phyloP scores from a whole-genome alignment of 1,284 basidiomycete species.

The Irpex sp. region DNA sequence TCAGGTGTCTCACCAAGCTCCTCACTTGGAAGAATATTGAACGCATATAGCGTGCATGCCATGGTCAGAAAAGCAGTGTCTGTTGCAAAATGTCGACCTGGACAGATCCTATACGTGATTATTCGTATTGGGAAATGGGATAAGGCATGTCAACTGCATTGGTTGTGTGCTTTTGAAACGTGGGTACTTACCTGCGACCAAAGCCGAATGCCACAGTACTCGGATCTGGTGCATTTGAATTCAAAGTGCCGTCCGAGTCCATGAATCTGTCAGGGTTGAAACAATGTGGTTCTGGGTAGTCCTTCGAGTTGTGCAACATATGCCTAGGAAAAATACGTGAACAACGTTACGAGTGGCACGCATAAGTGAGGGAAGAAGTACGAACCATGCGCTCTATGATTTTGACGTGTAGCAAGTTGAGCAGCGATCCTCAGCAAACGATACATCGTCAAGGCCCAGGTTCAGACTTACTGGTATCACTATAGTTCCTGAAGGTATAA shows the following conservation, averaged over 20 bases:
- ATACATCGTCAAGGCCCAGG: not conserved
- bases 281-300: conserved; percentile 19
- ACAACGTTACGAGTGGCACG: not conserved
- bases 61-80: conserved; percentile 22
- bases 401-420: too few species aligned
- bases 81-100: conserved; percentile 25
- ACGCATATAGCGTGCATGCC: conserved; percentile 19
- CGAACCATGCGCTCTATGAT: not conserved
- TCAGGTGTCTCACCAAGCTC: too few species aligned
- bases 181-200: conserved; percentile 5
- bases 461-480: not conserved
- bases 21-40: conserved; percentile 17
- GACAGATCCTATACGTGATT: not conserved
- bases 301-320: conserved; percentile 19
- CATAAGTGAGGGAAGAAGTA: not conserved
- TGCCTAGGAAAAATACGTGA: conserved; percentile 10
- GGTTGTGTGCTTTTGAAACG: not conserved
- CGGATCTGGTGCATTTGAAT: conserved; percentile 13
- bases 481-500: conserved; percentile 20
- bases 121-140: not conserved
- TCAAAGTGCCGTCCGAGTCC: not conserved
- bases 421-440: not conserved
- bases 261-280: conserved; percentile 26
- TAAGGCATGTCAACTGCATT: not conserved
- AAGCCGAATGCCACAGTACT: conserved; percentile 2